Evolutionary conservation across 441 rosid genomes (phyloP), one percentile per base, ranked within the genome.

Genomic region (Populus hybrid): DNA sequence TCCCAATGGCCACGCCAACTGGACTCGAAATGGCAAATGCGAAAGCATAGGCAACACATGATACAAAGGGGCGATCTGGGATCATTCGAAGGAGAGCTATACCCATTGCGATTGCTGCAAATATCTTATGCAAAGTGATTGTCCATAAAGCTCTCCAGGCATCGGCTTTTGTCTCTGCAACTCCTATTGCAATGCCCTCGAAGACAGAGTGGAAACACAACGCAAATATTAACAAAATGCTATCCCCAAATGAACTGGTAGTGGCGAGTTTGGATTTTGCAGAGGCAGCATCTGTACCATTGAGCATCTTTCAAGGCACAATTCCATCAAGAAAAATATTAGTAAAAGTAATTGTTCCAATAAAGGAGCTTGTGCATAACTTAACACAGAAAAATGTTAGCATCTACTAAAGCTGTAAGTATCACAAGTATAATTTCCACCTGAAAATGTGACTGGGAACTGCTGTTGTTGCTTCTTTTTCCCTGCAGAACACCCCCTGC

Each of bases 131-230:
- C 75, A 94, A 81, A 10, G 82, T 77, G 74, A 94, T 91, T 4
- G 98, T 94, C 97, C 98, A 92, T 20, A 94, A 74, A 38, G 95
- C 95, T 84, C 79, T 92, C 95, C 97, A 94, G 10, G 98, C 98
- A 64, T 92, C 92, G 3, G 83, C 77, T 75, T 86, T 20, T 0
- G 89, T 87, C 81, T 87, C 83, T 26, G 93, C 92, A 24, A 92
- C 88, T 71, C 98, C 97, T 3, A 94, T 91, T 0, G 95, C 98
- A 50, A 94, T 91, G 73, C 98, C 98, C 79, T 92, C 97, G 67
- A 94, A 94, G 0, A 94, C 86, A 1, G 97, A 94, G 87, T 94
- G 98, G 85, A 94, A 92, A 80, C 98, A 94, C 74, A 94, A 80
- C 8, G 98, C 97, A 1, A 87, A 75, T 1, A 94, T 91, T 86